Evolutionary conservation across 2,329 filamentous ascomycete species (phyloP).

Genomic region (Clonostachys sp.): DNA sequence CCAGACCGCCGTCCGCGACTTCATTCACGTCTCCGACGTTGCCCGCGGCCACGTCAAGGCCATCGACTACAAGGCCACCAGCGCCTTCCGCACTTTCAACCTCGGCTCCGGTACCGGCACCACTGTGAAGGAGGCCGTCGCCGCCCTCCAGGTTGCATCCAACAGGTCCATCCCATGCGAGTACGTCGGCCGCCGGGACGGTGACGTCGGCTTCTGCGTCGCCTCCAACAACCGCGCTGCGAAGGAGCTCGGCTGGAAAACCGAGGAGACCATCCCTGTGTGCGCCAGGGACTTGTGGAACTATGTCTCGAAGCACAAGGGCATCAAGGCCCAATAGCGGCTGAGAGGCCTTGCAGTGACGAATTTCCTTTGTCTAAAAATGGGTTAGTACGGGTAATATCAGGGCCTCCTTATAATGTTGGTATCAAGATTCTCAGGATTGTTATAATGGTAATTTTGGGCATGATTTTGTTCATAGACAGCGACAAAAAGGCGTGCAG

Average conservation of each 20-base stretch:
- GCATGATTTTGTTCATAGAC: no score
- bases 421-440: no score
- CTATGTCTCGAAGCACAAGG: constrained; percentile 13
- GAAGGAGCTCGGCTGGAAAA: constrained; percentile 34
- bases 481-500: no score
- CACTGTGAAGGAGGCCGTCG: constrained; percentile 36
- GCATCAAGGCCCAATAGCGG: neutral
- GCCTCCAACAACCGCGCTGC: constrained; percentile 31
- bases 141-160: constrained; percentile 28
- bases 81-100: constrained; percentile 35
- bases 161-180: constrained; percentile 26
- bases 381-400: no score
- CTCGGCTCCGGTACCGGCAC: constrained; percentile 39
- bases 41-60: constrained; percentile 61
- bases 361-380: no score
- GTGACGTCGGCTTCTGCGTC: constrained; percentile 37
- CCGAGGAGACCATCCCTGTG: constrained; percentile 18
- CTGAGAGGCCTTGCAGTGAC: neutral
- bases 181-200: constrained; percentile 28
- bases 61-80: constrained; percentile 24
- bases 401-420: no score
- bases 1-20: constrained; percentile 63
- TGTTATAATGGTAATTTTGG: no score
- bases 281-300: constrained; percentile 26
- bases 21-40: constrained; percentile 63